These are phyloP conservation scores for Suillus subaureus DNA, from an alignment of 768 basidiomycete genomes.

Conservation along the genomic window DNA sequence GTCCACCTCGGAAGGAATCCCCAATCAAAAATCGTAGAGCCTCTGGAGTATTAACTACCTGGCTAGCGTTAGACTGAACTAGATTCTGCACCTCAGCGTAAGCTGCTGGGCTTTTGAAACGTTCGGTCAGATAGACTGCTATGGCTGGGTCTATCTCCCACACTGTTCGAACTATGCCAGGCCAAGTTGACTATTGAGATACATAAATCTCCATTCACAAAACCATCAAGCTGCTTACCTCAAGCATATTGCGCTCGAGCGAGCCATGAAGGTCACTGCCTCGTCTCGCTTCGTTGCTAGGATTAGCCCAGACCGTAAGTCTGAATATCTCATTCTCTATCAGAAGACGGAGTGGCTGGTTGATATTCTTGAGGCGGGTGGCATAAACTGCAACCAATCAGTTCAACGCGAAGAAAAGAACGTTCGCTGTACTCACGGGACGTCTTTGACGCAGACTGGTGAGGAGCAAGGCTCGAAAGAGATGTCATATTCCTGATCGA, in stretches of 20 bases:
- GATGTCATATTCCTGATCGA: conserved; percentile 56
- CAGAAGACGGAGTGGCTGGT: conserved; percentile 77
- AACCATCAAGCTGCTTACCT: conserved; percentile 45
- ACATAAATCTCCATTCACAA: background rate
- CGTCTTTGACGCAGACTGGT: conserved; percentile 45
- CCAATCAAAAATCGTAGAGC: conserved; percentile 81
- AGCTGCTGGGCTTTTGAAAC: conserved; percentile 73
- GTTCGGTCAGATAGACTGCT: conserved; percentile 81
- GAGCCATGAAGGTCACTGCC: conserved; percentile 60
- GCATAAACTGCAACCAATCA: conserved; percentile 49
- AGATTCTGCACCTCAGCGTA: conserved; percentile 74
- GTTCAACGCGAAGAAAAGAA: conserved; percentile 5
- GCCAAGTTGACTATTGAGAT: conserved; percentile 59
- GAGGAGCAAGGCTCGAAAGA: conserved; percentile 63
- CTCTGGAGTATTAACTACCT: conserved; percentile 76
- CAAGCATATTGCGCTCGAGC: conserved; percentile 59
- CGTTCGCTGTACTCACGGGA: conserved; percentile 38
- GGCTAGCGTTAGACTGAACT: conserved; percentile 70
- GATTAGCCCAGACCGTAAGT: conserved; percentile 89
- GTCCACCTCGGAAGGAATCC: conserved; percentile 57
- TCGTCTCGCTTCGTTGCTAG: conserved; percentile 72
- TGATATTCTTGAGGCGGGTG: conserved; percentile 63
- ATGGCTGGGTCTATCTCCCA: conserved; percentile 88
- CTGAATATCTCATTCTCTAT: conserved; percentile 91
- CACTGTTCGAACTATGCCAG: conserved; percentile 62